A percentile compares a stretch with the other conserved stretches of the same genome.
Evolutionary conservation across 331 rosid species (phyloP).

Genomic region (Arachis monticola): DNA sequence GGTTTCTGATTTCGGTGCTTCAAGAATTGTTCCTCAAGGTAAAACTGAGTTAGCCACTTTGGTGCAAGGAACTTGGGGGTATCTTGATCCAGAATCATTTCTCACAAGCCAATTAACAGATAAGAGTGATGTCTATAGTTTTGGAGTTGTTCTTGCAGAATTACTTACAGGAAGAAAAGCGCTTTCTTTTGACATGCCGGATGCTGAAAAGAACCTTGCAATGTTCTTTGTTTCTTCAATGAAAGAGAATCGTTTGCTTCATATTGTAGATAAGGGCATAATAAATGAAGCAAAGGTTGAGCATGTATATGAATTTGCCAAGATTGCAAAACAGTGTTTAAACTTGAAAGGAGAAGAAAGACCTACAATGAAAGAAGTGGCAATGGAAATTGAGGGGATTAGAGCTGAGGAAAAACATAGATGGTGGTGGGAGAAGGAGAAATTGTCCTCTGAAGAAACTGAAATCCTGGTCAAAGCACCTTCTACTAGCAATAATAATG

Average conservation of each 20-base stretch:
- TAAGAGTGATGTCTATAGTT: constrained; percentile 32
- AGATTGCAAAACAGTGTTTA: constrained; percentile 22
- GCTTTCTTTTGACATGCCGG: constrained; percentile 9
- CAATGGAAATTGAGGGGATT: constrained; percentile 7
- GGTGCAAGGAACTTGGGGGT: not conserved
- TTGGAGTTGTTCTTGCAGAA: constrained; percentile 37
- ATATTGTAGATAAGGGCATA: constrained; percentile 23
- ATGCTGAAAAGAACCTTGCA: constrained; percentile 18
- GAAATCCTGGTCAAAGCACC: not conserved
- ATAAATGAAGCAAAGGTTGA: not conserved
- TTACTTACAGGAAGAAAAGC: constrained; percentile 26
- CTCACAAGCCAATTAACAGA: not conserved
- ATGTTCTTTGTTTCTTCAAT: constrained; percentile 25
- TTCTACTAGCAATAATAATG: too few relatives aligned
- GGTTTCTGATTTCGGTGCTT: constrained; percentile 36
- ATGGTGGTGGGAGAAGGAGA: not conserved
- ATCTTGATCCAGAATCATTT: not conserved
- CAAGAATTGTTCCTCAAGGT: constrained; percentile 7
- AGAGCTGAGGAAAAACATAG: not conserved
- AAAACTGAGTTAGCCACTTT: not conserved
- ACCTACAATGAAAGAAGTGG: constrained; percentile 21
- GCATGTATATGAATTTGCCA: constrained; percentile 16
- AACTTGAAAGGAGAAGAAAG: not conserved
- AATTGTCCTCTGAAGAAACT: not conserved
- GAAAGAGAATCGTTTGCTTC: constrained; percentile 11